Conservation (phyloP, 2,329 filamentous ascomycete genomes). For the Tolypocladium ovalisporum region DNA sequence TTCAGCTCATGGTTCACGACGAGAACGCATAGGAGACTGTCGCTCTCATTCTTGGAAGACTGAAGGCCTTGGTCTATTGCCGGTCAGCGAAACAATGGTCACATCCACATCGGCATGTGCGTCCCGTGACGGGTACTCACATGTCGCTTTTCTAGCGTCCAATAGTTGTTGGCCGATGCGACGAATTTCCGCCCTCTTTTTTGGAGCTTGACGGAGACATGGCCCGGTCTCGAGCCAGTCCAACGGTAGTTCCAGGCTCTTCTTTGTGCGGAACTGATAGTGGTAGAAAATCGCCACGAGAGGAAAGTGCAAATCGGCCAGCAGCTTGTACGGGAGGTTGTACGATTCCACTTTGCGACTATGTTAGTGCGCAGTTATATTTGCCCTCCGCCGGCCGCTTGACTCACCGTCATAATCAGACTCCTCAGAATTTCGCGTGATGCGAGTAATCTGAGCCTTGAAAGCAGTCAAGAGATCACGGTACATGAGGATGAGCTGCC, state of each 20-base stretch:
- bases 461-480: conserved; percentile 26
- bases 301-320: conserved; percentile 24
- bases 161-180: conserved; percentile 19
- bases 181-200: conserved; percentile 12
- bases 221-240: conserved; percentile 23
- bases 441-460: conserved; percentile 15
- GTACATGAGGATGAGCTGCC: conserved; percentile 39
- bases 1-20: conserved; percentile 28
- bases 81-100: conserved; percentile 7
- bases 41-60: conserved; percentile 18
- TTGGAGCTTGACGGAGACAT: conserved; percentile 13
- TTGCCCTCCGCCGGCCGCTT: too few relatives aligned
- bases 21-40: conserved; percentile 20
- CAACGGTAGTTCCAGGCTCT: conserved; percentile 26
- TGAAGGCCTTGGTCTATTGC: conserved; percentile 19
- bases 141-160: conserved; percentile 21
- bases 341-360: conserved; percentile 8
- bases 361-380: neutral
- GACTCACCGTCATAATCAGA: conserved; percentile 8
- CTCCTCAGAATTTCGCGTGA: conserved; percentile 11
- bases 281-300: conserved; percentile 27
- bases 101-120: neutral
- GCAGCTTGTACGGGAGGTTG: conserved; percentile 12
- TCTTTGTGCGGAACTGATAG: conserved; percentile 29
- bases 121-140: conserved; percentile 14